Conservation (phyloP, 768 basidiomycete genomes). For the Cyclocybe aegerita region DNA sequence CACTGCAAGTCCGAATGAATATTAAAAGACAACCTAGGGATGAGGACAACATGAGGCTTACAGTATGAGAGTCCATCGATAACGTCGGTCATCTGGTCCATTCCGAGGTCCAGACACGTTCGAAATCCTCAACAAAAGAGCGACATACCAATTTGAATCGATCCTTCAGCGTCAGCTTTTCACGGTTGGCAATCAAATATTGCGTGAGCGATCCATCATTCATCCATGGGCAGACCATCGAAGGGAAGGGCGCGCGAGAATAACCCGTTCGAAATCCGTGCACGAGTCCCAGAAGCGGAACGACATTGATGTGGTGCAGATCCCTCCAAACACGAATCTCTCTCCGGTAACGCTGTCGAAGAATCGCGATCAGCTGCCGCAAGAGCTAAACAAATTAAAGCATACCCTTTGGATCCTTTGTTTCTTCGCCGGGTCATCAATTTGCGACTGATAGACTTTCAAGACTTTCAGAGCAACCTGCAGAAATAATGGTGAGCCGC, state of each 20-base stretch:
- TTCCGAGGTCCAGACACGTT: background rate
- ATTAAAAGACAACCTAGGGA: background rate
- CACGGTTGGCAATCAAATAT: background rate
- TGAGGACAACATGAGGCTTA: background rate
- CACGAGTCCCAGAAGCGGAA: conserved; percentile 1
- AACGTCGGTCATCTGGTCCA: background rate
- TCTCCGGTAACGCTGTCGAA: background rate
- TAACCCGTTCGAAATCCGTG: background rate
- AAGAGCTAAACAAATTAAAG: background rate
- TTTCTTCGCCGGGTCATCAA: background rate
- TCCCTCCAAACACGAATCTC: background rate
- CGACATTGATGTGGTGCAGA: background rate
- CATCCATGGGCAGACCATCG: conserved; percentile 3
- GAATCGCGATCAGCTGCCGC: background rate
- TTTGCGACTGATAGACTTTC: background rate
- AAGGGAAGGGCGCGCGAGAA: background rate
- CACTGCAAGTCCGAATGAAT: background rate
- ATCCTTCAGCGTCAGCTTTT: background rate
- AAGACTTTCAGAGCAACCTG: conserved; percentile 1
- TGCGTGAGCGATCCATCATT: background rate
- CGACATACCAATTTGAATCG: background rate
- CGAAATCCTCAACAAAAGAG: background rate
- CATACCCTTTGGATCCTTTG: background rate
- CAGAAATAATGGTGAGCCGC: no score
- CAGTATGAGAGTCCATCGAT: conserved; percentile 1